Base-by-base conservation (phyloP, 2,329 filamentous ascomycete species). In the Stemphylium beticola region DNA sequence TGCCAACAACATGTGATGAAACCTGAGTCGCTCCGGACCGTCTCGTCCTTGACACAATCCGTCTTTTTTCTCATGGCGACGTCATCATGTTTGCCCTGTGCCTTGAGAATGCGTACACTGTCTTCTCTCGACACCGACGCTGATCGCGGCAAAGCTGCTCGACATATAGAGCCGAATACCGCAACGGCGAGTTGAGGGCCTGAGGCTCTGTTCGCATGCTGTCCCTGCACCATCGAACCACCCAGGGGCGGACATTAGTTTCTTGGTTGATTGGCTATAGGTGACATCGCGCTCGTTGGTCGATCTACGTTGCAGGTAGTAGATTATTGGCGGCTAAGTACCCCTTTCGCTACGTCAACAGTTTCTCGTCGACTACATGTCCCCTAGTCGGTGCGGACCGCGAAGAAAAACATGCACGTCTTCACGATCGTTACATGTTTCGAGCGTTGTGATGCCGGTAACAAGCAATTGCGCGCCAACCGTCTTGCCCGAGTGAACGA, bases 1-100 rank as follows among this genome's bases (percentile, higher is more conserved):
- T 44, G 58, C 56, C 45, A 57, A 51, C 60, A 57, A 49, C 60
- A 26, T 56, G 57, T 52, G 50, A 64, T 71, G 70, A 74, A 71
- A 73, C 61, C 58, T 49, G 48, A 53, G 42, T 39, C 33, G 45
- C 22, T 24, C 33, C 44, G 20, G 11, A 12, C 15, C 24, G 26
- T 37, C 43, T 29, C 15, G 37, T 12, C 10, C 10, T 20, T n/a
- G 9, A 31, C 18, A 15, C 24, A 41, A 9, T 36, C 10, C 5
- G 20, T 24, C 6, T 31, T 15, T 20, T 15, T 31, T 11, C 15
- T 24, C 22, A 7, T 8, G 6, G n/a, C 15, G 14, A 31, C 24
- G 14, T 29, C 24, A 11, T 43, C 26, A 29, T 29, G 26, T 11
- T 29, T 29, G 26, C 10, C 10, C n/a, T 18, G 10, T 5, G 15